Percentiles rank a stretch among this genome's conserved stretches.
Evolutionary conservation across 352 stramenopile species (phyloP).

Genomic region (Phytophthora lateralis): DNA sequence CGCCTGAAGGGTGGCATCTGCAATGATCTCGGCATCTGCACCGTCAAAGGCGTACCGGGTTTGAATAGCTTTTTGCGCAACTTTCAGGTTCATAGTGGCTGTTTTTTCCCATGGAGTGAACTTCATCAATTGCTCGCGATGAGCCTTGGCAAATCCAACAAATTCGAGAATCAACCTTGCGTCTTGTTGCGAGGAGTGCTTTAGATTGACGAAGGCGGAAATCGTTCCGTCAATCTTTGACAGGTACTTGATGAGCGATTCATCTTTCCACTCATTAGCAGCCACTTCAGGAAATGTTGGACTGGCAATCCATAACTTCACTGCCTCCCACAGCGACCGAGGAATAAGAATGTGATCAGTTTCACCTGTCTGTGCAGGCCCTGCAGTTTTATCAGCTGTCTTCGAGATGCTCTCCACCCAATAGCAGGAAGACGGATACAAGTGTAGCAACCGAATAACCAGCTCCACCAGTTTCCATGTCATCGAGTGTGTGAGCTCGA

Average conservation of each 20-base stretch:
- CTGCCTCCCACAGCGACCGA: conserved; percentile 41
- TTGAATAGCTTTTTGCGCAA: conserved; percentile 37
- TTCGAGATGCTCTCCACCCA: conserved; percentile 11
- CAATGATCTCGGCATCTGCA: conserved; percentile 28
- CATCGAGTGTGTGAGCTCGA: conserved; percentile 27
- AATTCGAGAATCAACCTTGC: conserved; percentile 36
- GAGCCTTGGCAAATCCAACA: conserved; percentile 27
- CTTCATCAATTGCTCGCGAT: conserved; percentile 19
- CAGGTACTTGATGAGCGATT: conserved; percentile 20
- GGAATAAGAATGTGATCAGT: conserved; percentile 35
- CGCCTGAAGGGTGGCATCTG: conserved; percentile 31
- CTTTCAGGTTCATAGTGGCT: conserved; percentile 24
- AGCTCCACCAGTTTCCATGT: conserved; percentile 51
- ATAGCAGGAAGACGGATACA: conserved; percentile 44
- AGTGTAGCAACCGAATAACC: conserved; percentile 38
- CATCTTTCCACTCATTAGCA: conserved; percentile 39
- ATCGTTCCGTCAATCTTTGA: conserved; percentile 40
- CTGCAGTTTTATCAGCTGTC: background rate
- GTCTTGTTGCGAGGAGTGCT: conserved; percentile 30
- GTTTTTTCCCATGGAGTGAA: conserved; percentile 19
- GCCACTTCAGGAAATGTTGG: conserved; percentile 29
- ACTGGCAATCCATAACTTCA: conserved; percentile 41
- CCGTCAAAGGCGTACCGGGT: conserved; percentile 24
- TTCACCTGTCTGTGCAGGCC: background rate
- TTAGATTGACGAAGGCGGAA: conserved; percentile 34